Evolutionary conservation across 345 rosid species (phyloP).

Genomic region (Cardamine chenopodiifolia): DNA sequence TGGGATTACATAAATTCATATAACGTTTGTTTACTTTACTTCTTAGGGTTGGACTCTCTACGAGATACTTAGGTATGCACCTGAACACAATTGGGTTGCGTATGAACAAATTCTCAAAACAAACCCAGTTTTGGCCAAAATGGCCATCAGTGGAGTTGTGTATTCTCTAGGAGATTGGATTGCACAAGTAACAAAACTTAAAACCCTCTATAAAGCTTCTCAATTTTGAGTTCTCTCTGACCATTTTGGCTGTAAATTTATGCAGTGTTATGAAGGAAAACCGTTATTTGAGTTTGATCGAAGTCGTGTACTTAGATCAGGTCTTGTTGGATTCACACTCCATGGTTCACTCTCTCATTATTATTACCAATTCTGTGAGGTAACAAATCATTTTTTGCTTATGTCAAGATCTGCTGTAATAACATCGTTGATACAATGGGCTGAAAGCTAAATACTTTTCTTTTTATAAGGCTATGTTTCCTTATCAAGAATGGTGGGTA

Average conservation of each 20-base stretch:
- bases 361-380: slow-evolving; percentile 93
- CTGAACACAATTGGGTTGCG: slow-evolving; percentile 92
- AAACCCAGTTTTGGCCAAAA: slow-evolving; percentile 90
- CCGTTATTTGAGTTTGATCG: slow-evolving; percentile 75
- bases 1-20: neutral
- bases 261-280: slow-evolving; percentile 89
- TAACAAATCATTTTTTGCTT: slow-evolving; percentile 12
- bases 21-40: neutral
- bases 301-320: slow-evolving; percentile 73
- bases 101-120: slow-evolving; percentile 84
- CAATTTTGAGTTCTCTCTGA: neutral
- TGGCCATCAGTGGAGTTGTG: slow-evolving; percentile 92
- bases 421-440: neutral
- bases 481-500: slow-evolving; percentile 89
- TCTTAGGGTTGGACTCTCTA: slow-evolving; percentile 91
- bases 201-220: slow-evolving; percentile 1
- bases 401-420: neutral
- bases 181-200: slow-evolving; percentile 69
- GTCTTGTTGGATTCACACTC: slow-evolving; percentile 89
- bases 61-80: slow-evolving; percentile 79
- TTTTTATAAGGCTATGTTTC: slow-evolving; percentile 68
- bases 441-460: slow-evolving; percentile 30
- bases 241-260: neutral
- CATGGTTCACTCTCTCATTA: slow-evolving; percentile 96
- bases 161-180: slow-evolving; percentile 93